Percentiles rank a stretch among this genome's conserved stretches.
Evolutionary conservation across 495 filamentous ascomycete species (phyloP).

Genomic region (Aspergillus funiculosus): DNA sequence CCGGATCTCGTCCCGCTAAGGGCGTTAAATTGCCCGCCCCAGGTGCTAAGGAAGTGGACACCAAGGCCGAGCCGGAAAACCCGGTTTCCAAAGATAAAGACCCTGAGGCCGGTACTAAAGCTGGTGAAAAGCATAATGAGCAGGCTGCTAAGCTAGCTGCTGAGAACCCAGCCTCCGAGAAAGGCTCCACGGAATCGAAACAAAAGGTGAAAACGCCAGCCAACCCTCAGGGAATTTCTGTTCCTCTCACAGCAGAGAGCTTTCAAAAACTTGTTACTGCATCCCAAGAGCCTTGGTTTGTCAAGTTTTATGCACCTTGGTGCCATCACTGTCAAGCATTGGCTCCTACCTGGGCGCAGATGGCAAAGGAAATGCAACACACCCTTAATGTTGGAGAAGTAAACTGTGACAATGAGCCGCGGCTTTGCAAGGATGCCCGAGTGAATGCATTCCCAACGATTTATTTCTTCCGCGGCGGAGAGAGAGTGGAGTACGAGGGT

Average conservation of each 20-base stretch:
- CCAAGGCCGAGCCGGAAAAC: conserved; percentile 41
- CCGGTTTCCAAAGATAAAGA: conserved; percentile 47
- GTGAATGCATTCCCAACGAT: conserved; percentile 80
- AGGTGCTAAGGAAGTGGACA: conserved; percentile 46
- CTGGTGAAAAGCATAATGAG: conserved; percentile 43
- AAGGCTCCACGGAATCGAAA: conserved; percentile 25
- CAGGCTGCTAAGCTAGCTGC: conserved; percentile 30
- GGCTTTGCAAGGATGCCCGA: conserved; percentile 83
- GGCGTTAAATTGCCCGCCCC: conserved; percentile 58
- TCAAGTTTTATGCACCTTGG: conserved; percentile 98
- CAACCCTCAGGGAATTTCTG: conserved; percentile 68
- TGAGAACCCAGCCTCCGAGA: conserved; percentile 29
- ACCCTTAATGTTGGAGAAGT: conserved; percentile 90
- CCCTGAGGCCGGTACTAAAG: conserved; percentile 37
- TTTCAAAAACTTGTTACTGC: conserved; percentile 84
- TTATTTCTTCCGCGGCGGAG: conserved; percentile 86
- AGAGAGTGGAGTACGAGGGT: conserved; percentile 88
- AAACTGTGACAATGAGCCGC: conserved; percentile 79
- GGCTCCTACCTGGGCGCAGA: conserved; percentile 81
- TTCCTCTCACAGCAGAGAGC: conserved; percentile 71
- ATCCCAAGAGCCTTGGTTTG: conserved; percentile 89
- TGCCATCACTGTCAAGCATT: conserved; percentile 91
- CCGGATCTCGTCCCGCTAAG: conserved; percentile 65
- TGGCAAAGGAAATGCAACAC: conserved; percentile 83
- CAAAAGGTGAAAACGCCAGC: conserved; percentile 45